Base-by-base conservation (phyloP, 73 alveolate genomes). In the Stentor coeruleus region DNA sequence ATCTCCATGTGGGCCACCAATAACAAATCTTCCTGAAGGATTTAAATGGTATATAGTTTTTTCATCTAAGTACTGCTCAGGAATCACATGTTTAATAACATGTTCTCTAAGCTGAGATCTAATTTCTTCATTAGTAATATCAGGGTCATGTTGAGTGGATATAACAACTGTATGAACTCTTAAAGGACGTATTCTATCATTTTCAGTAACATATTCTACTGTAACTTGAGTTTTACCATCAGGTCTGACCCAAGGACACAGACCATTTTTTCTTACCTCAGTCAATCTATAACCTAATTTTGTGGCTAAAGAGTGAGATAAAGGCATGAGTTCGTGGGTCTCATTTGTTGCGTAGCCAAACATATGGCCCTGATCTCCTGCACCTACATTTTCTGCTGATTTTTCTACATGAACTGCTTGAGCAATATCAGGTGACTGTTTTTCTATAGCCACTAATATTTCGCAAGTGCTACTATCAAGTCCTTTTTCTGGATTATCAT, bases 351-450 rank as follows among this genome's bases (percentile, higher is more conserved):
- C 99, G 90, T 97, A 97, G 38, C 99, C 99, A 88, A 97, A 95
- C 99, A 97, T 97, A 81, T 92, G 88, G 33, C 99, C 99, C 88
- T 97, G 97, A 83, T 97, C 99, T 42, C 99, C 99, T 4, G 99
- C 99, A 49, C 99, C 99, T 36, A 95, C 81, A 33, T 94, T 98
- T 84, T 93, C 98, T 58, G 86, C 97, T 31, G 87, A 90, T 90
- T 96, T 97, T 75, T 90, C 91, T 15, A 84, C 97, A 84, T 90
- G 97, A 59, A 97, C 99, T 35, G 98, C 98, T 59, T 92, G 89
- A 3, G 97, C 97, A 49, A 96, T 96, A 73, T 97, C 99, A 20
- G 87, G 86, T 86, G 96, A 76, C 91, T 97, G 91, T 77, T 86
- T 77, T 72, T 95, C 96, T 74, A 97, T 90, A 82, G 95, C 93